phyloP scores from a whole-genome alignment of 257 asterid genomes.

The Solanum tarapatanum region DNA sequence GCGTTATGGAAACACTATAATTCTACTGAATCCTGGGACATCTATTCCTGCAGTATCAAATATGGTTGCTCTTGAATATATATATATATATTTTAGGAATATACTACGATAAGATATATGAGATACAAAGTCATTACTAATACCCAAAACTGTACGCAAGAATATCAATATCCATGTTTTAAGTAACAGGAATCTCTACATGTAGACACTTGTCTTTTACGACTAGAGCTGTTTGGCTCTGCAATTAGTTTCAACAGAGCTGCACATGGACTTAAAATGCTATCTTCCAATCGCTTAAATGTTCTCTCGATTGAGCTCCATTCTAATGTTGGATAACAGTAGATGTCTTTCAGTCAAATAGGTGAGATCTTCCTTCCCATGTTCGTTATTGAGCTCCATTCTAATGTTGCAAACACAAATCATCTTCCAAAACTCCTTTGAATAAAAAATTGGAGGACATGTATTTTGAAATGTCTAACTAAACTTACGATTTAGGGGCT shows the following conservation, averaged over 20 bases:
- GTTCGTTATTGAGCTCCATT: not conserved
- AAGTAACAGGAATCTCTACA: not conserved
- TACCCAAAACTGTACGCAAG: not conserved
- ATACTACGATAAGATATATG: not conserved
- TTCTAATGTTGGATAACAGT: not conserved
- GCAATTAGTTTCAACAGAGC: not conserved
- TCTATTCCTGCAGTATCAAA: not conserved
- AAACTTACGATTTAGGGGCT: not conserved
- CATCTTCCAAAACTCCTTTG: not conserved
- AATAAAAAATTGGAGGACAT: too few relatives aligned
- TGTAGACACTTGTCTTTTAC: not conserved
- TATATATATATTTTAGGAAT: not conserved
- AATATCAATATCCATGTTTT: not conserved
- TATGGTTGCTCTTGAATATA: not conserved
- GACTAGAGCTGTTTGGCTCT: not conserved
- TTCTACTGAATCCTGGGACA: not conserved
- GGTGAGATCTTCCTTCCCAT: not conserved
- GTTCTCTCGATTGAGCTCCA: not conserved
- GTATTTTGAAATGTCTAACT: too few relatives aligned
- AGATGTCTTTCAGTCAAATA: not conserved
- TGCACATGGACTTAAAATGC: not conserved
- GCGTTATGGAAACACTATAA: not conserved
- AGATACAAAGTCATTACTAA: not conserved
- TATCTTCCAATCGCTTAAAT: not conserved
- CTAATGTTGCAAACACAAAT: not conserved